Conservation (phyloP, 2,329 filamentous ascomycete genomes). For the Pyrenophora seminiperda region DNA sequence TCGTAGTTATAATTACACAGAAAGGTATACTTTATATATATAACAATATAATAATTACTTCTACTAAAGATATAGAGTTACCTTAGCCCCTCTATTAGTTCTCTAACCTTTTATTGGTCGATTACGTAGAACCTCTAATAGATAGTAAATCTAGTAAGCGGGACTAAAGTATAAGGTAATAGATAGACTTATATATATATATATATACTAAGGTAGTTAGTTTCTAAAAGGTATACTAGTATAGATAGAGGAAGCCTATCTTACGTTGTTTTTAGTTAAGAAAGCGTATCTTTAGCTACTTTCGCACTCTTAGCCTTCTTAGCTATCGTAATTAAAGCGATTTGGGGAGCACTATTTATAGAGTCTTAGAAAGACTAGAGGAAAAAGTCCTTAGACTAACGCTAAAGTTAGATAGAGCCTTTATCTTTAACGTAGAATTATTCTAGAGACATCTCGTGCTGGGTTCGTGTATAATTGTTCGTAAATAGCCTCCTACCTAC, state of each 20-base stretch:
- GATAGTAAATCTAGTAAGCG: conserved; percentile 4
- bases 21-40: no score
- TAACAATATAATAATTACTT: no score
- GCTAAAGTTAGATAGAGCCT: neutral
- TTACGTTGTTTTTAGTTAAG: conserved; percentile 1
- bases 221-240: neutral
- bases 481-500: neutral
- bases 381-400: neutral
- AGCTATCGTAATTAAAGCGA: conserved; percentile 1
- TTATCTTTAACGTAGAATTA: neutral
- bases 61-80: no score
- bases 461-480: neutral
- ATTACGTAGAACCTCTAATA: neutral
- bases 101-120: neutral
- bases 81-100: no score
- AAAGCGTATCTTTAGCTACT: neutral
- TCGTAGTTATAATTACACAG: no score
- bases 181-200: conserved; percentile 1
- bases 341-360: conserved; percentile 1
- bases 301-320: neutral
- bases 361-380: neutral
- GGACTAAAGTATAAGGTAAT: conserved; percentile 2
- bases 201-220: conserved; percentile 2
- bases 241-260: neutral
- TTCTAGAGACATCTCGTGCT: neutral